Evolutionary conservation across 2,329 filamentous ascomycete species (phyloP), one percentile per base, ranked within the genome.

Genomic region (Calonectria hongkongensis): DNA sequence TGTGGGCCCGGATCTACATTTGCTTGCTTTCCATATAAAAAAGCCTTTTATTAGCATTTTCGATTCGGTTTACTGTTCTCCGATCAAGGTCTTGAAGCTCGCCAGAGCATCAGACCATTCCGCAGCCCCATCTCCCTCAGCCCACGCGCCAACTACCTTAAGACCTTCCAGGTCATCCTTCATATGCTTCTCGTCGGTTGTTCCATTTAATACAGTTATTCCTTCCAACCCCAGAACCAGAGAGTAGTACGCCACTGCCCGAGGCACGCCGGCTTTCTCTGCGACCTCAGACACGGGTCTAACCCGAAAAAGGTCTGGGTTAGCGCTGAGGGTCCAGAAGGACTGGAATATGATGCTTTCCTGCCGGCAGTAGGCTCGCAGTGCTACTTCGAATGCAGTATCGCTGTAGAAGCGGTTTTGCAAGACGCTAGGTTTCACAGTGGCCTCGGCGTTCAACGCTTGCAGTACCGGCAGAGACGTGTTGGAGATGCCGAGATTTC

Each of bases 401-500:
- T 85, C 83, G 2, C 85, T 83, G 79, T 92, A 90, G 83, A 97
- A 95, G 2, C 93, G 89, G 79, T 97, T 96, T 84, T 97, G 94
- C 6, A 96, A 92, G 2, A 95, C 88, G 1, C 89, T 86, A 0
- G 87, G 87, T 72, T 84, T 85, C 50, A 86, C 73, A 0, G 78
- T 83, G 4, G 86, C 85, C 21, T 84, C 78, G 1, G 85, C 79
- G 71, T 87, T 86, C 1, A 95, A 83, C 5, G 84, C 82, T 66
- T 88, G 81, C 0, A 97, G 86, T 2, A 90, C 82, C 0, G 86
- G 81, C 2, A 93, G 83, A n/a, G 87, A 85, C n/a, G 90, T 89
- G 82, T 97, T 97, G 67, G 93, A 95, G 68, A 97, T 92, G 48
- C 95, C 95, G 9, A 97, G 86, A 36, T 90, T 87, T 48, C 91